These are phyloP conservation scores for Trypanosoma vivax DNA, from an alignment of 208 protist species.

Conservation along the genomic window DNA sequence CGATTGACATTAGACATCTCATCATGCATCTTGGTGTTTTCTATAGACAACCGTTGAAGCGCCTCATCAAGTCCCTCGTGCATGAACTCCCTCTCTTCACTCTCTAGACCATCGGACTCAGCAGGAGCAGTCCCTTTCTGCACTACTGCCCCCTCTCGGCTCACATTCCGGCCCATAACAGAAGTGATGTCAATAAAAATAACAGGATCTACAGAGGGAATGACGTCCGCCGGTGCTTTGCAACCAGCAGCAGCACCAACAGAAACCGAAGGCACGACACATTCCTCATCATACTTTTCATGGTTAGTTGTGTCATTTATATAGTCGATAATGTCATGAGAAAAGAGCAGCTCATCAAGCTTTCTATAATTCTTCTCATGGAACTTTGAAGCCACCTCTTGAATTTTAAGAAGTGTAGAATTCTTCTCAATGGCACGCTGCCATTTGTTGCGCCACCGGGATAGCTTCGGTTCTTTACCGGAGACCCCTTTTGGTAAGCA, in stretches of 20 bases:
- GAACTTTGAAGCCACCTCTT: constrained; percentile 5
- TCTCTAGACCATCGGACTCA: not conserved
- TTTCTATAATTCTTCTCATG: constrained; percentile 2
- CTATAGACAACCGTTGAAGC: constrained; percentile 4
- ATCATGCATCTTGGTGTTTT: constrained; percentile 3
- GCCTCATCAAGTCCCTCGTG: not conserved
- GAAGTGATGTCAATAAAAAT: constrained; percentile 52
- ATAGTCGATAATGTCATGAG: not conserved
- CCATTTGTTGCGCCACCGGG: constrained; percentile 4
- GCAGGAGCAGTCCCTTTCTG: not conserved
- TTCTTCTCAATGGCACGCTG: not conserved
- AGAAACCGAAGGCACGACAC: not conserved
- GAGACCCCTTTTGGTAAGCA: not conserved
- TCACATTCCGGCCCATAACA: constrained; percentile 7
- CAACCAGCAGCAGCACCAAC: not conserved
- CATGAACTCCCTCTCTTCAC: not conserved
- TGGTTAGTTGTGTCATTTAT: not conserved
- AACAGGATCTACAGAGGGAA: constrained; percentile 22
- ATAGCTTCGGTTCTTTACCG: not conserved
- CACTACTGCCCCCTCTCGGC: not conserved
- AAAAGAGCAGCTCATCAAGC: not conserved
- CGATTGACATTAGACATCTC: not conserved
- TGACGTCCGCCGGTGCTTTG: not conserved
- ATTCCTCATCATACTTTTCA: not conserved
- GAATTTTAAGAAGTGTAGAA: not conserved